These are phyloP conservation scores for Colletotrichum limetticola DNA, from an alignment of 2,329 filamentous ascomycete species.

Conservation along the genomic window DNA sequence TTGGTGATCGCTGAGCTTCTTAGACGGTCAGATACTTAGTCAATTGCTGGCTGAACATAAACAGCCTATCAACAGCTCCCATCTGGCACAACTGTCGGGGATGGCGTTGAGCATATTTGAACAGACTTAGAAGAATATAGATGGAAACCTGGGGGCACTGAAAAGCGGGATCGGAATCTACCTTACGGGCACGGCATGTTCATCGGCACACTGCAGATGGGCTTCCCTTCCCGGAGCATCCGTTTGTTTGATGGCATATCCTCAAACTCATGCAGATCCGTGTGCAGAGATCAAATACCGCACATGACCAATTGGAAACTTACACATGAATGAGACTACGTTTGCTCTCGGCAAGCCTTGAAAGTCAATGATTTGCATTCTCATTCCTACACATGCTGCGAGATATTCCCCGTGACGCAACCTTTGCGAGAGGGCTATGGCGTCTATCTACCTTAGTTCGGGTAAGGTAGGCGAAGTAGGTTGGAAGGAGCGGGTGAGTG, in stretches of 20 bases:
- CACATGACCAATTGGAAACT: neutral
- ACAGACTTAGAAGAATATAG: neutral
- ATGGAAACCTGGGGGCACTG: neutral
- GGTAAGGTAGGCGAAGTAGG: too few relatives aligned
- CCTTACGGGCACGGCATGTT: neutral
- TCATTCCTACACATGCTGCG: neutral
- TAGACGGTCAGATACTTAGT: neutral
- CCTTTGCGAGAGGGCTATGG: too few relatives aligned
- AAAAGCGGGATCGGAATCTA: neutral
- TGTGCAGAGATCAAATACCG: neutral
- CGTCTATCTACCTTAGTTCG: too few relatives aligned
- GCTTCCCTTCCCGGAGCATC: neutral
- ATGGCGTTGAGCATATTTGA: neutral
- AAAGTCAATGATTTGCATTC: neutral
- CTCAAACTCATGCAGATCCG: neutral
- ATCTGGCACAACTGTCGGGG: neutral
- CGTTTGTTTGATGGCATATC: neutral
- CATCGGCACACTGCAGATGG: neutral
- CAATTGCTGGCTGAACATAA: neutral
- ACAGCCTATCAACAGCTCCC: neutral
- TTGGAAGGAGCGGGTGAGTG: too few relatives aligned
- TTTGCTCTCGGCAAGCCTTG: neutral
- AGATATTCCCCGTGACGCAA: too few relatives aligned
- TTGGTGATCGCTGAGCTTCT: neutral
- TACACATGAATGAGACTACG: too few relatives aligned